Conservation (phyloP, 495 filamentous ascomycete species). For the Aspergillus asperescens region DNA sequence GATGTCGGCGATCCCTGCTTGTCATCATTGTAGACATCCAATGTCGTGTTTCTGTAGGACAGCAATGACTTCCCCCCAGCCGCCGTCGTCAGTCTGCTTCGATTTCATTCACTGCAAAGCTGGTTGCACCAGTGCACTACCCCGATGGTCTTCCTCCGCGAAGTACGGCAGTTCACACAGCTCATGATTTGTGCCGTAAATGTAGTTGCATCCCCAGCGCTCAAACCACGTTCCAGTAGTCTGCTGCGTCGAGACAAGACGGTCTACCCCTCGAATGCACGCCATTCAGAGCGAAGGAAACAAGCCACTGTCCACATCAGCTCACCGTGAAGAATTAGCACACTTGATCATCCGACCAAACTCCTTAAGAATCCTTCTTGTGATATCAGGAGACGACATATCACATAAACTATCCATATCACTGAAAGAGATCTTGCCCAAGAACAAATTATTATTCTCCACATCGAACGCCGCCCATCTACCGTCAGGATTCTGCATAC, state of each 20-base stretch:
- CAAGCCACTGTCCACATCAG: background rate
- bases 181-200: slow-evolving; percentile 30
- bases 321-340: too few relatives aligned
- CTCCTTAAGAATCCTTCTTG: slow-evolving; percentile 33
- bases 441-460: slow-evolving; percentile 33
- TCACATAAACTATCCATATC: slow-evolving; percentile 42
- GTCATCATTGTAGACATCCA: too few relatives aligned
- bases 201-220: slow-evolving; percentile 33
- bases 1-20: too few relatives aligned
- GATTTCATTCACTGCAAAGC: background rate
- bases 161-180: slow-evolving; percentile 23
- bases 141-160: background rate
- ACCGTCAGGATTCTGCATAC: slow-evolving; percentile 44
- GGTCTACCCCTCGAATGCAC: background rate
- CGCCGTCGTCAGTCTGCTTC: slow-evolving; percentile 2
- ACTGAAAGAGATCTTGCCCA: slow-evolving; percentile 40
- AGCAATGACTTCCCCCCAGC: too few relatives aligned
- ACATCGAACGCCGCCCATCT: slow-evolving; percentile 43
- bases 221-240: slow-evolving; percentile 23
- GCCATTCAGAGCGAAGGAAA: background rate
- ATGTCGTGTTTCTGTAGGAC: too few relatives aligned
- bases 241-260: background rate
- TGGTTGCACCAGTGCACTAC: too few relatives aligned
- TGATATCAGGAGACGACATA: slow-evolving; percentile 32
- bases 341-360: slow-evolving; percentile 32